Evolutionary conservation across 176 grass and related monocot species (phyloP).

Genomic region (Areca catechu): DNA sequence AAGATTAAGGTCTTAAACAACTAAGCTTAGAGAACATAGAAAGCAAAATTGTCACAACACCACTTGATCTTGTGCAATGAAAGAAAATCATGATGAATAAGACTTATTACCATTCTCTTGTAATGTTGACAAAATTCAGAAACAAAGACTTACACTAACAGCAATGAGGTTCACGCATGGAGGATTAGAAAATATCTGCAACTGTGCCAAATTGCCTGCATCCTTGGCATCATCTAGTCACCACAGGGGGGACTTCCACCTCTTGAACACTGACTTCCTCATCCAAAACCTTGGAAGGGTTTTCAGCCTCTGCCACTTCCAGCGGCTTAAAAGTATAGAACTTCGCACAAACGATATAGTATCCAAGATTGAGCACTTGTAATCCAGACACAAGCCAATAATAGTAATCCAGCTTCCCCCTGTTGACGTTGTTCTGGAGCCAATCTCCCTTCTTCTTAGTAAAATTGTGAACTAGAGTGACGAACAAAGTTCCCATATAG

Average conservation of each 20-base stretch:
- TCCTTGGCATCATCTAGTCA: too few relatives aligned
- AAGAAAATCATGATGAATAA: too few relatives aligned
- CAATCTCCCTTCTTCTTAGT: constrained; percentile 49
- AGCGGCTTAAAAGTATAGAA: constrained; percentile 70
- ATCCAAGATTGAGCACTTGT: constrained; percentile 56
- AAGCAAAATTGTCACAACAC: too few relatives aligned
- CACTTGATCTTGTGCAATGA: too few relatives aligned
- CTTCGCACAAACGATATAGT: constrained; percentile 50
- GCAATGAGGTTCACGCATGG: too few relatives aligned
- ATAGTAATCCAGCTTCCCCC: constrained; percentile 64
- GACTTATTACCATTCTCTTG: too few relatives aligned
- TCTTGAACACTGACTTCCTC: constrained; percentile 9
- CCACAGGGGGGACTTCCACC: constrained; percentile 5
- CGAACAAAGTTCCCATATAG: constrained; percentile 64
- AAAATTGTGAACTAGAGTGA: constrained; percentile 49
- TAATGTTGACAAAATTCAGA: too few relatives aligned
- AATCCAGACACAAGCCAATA: constrained; percentile 73
- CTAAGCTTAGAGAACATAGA: too few relatives aligned
- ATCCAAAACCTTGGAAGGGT: constrained; percentile 1
- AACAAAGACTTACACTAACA: too few relatives aligned
- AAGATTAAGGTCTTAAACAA: too few relatives aligned
- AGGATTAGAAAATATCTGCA: too few relatives aligned
- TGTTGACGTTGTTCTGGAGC: constrained; percentile 89
- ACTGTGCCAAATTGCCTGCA: too few relatives aligned
- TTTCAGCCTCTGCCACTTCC: constrained; percentile 23